Percentiles rank a stretch among this genome's conserved stretches.
Conservation (phyloP, 257 asterid genomes). For the Solanum commersonii region DNA sequence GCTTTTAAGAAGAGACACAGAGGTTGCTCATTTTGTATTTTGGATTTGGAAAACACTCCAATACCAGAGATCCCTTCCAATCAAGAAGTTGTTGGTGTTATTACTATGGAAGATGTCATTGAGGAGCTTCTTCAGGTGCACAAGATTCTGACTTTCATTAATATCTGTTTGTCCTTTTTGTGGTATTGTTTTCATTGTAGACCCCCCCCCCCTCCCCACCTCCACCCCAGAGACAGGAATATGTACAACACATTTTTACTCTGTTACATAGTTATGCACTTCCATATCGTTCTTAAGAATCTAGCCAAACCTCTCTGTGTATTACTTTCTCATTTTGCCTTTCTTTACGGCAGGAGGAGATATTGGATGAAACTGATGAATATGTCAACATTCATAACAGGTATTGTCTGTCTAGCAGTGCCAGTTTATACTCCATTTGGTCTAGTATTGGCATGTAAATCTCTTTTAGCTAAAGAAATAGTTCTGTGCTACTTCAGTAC, state of each 20-base stretch:
- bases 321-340: neutral
- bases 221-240: neutral
- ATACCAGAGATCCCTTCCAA: conserved; percentile 71
- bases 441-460: neutral
- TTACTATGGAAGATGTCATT: conserved; percentile 94
- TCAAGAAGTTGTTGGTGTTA: conserved; percentile 88
- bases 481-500: neutral
- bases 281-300: neutral
- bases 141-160: neutral
- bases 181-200: neutral
- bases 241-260: neutral
- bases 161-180: neutral
- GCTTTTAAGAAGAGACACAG: conserved; percentile 88
- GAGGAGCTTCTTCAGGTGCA: conserved; percentile 99
- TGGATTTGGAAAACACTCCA: conserved; percentile 72
- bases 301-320: no score
- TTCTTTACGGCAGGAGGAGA: conserved; percentile 71
- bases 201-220: neutral
- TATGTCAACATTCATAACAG: conserved; percentile 96
- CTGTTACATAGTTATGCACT: neutral
- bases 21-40: conserved; percentile 90
- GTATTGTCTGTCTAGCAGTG: conserved; percentile 20
- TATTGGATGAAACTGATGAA: conserved; percentile 94
- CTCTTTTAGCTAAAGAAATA: neutral
- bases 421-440: neutral